A percentile compares a stretch with the other conserved stretches of the same genome.
These are phyloP conservation scores for Oryza longistaminata DNA, from an alignment of 176 grass and related monocot species.

Conservation along the genomic window DNA sequence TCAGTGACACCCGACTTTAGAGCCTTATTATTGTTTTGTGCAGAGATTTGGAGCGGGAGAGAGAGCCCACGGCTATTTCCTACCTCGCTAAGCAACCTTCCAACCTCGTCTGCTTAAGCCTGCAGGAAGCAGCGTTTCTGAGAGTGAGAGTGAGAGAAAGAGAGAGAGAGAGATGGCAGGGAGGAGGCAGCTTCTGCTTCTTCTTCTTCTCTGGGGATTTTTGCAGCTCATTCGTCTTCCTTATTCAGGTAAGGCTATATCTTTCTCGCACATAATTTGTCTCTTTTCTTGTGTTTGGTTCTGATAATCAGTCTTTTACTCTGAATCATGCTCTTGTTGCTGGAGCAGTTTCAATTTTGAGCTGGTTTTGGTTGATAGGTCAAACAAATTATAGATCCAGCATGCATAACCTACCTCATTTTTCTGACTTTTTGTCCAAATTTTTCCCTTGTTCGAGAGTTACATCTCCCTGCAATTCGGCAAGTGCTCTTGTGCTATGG, in stretches of 20 bases:
- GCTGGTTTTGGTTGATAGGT: background rate
- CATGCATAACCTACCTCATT: background rate
- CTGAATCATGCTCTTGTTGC: background rate
- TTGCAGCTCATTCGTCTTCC: slow-evolving; percentile 27
- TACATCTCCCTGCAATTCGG: background rate
- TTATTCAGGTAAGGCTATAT: slow-evolving; percentile 5
- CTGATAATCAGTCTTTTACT: background rate
- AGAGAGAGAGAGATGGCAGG: background rate
- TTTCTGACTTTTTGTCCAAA: background rate
- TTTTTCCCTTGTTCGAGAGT: background rate
- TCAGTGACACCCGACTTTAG: slow-evolving; percentile 10
- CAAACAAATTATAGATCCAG: background rate
- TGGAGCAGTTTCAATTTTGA: background rate
- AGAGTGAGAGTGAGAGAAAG: too few relatives aligned
- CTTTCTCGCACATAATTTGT: too few relatives aligned
- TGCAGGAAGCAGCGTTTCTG: background rate
- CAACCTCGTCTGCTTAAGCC: background rate
- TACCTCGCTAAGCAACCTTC: slow-evolving; percentile 58
- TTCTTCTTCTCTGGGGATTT: background rate
- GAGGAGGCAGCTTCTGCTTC: background rate
- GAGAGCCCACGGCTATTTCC: background rate
- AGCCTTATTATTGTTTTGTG: background rate
- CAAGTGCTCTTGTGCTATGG: background rate
- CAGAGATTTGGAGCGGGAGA: background rate
- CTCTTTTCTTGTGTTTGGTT: background rate